Conservation (phyloP, 441 rosid genomes). For the Populus trichocarpa region DNA sequence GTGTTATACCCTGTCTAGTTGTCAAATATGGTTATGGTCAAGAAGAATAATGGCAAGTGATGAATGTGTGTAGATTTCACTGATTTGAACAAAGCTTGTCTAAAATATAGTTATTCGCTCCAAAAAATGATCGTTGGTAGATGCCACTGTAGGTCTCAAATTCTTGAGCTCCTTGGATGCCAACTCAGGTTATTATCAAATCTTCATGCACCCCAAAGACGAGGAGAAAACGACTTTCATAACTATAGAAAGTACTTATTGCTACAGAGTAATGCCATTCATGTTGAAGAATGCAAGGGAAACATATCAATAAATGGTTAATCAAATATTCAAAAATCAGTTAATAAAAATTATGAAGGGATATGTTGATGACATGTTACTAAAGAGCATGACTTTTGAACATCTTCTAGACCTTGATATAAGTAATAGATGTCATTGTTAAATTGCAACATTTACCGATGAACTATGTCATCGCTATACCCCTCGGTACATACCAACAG, state of each 20-base stretch:
- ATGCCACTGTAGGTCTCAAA: background rate
- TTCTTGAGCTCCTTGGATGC: slow-evolving; percentile 3
- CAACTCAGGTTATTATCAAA: slow-evolving; percentile 1
- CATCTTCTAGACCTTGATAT: no score
- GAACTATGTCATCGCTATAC: no score
- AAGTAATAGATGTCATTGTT: no score
- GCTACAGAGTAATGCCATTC: background rate
- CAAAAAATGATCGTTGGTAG: slow-evolving; percentile 5
- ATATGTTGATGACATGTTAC: no score
- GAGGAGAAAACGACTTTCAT: background rate
- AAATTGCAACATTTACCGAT: no score
- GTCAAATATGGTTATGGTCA: background rate
- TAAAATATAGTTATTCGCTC: background rate
- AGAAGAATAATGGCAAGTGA: background rate
- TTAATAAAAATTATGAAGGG: no score
- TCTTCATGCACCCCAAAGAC: background rate
- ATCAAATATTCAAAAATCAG: no score
- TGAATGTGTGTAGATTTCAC: slow-evolving; percentile 5
- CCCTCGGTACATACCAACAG: no score
- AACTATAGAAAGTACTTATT: background rate
- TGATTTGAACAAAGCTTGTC: slow-evolving; percentile 1
- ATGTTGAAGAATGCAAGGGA: no score
- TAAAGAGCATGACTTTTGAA: no score
- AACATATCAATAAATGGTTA: no score
- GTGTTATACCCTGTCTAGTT: background rate